These are phyloP conservation scores for Dictyostelium purpureum DNA, from an alignment of 78 protist genomes.

Conservation along the genomic window DNA sequence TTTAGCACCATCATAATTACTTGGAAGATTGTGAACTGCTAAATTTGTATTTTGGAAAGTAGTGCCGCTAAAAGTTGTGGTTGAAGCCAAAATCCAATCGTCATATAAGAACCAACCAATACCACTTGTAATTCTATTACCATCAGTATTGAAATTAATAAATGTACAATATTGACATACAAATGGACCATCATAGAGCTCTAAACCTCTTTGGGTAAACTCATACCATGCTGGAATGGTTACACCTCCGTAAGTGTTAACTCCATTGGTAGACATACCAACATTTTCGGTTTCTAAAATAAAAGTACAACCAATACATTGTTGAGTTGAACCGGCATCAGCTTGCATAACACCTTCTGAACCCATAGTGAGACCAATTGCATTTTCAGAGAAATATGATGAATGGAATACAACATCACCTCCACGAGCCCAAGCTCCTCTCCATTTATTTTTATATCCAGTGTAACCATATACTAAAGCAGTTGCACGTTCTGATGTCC, in stretches of 20 bases:
- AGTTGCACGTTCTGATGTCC: conserved; percentile 20
- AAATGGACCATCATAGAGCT: conserved; percentile 63
- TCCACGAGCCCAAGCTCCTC: conserved; percentile 74
- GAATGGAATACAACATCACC: conserved; percentile 36
- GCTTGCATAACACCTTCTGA: conserved; percentile 70
- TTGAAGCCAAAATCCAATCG: conserved; percentile 25
- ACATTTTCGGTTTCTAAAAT: conserved; percentile 50
- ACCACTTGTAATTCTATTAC: conserved; percentile 21
- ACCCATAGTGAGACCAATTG: conserved; percentile 60
- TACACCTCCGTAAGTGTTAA: conserved; percentile 22
- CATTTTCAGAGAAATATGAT: conserved; percentile 57
- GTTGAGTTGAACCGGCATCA: conserved; percentile 46
- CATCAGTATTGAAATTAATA: conserved; percentile 56
- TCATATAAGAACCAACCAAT: conserved; percentile 53
- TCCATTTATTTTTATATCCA: conserved; percentile 65
- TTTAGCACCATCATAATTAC: conserved; percentile 39
- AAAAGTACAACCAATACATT: conserved; percentile 29
- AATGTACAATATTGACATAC: background rate
- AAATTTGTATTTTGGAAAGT: background rate
- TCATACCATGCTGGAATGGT: conserved; percentile 59
- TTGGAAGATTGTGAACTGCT: background rate
- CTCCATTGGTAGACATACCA: conserved; percentile 13
- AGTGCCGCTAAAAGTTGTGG: background rate
- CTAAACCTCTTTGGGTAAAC: conserved; percentile 46
- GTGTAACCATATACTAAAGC: conserved; percentile 24